phyloP scores from a whole-genome alignment of 306 rosid species.

The Styphnolobium japonicum region DNA sequence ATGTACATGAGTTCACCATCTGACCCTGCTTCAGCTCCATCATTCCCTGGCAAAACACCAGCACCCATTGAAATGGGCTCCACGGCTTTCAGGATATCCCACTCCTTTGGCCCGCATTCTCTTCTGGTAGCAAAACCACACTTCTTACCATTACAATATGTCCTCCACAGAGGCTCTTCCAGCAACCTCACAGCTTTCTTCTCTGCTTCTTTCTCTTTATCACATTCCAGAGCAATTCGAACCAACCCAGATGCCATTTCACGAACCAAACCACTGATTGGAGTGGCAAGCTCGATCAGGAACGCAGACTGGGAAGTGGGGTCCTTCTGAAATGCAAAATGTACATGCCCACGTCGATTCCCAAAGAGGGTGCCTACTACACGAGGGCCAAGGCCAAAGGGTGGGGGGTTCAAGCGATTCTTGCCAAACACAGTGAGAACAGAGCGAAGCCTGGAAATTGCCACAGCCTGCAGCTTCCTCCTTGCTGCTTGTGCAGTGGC shows the following conservation, averaged over 20 bases:
- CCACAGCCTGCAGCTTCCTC: constrained; percentile 57
- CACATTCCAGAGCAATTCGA: constrained; percentile 91
- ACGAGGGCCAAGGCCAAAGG: constrained; percentile 59
- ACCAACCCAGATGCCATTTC: constrained; percentile 99
- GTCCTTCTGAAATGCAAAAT: constrained; percentile 85
- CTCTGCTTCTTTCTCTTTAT: constrained; percentile 53
- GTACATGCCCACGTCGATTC: constrained; percentile 84
- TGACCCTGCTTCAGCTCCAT: constrained; percentile 44
- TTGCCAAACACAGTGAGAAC: constrained; percentile 59
- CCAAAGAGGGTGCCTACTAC: constrained; percentile 95
- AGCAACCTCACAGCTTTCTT: constrained; percentile 50
- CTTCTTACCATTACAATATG: constrained; percentile 89
- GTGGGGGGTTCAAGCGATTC: constrained; percentile 41
- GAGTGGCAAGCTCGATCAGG: constrained; percentile 87
- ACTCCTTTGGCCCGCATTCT: constrained; percentile 84
- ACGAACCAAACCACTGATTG: constrained; percentile 82
- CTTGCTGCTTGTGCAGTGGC: constrained; percentile 30
- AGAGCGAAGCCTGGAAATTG: constrained; percentile 57
- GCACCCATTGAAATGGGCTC: constrained; percentile 98
- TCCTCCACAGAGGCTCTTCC: constrained; percentile 89
- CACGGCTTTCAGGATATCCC: constrained; percentile 81
- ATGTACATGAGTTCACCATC: constrained; percentile 83
- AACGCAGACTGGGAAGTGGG: constrained; percentile 80
- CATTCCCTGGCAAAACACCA: constrained; percentile 72
- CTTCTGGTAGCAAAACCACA: constrained; percentile 85